phyloP scores from a whole-genome alignment of 768 basidiomycete genomes.

The Mycena alexandri region DNA sequence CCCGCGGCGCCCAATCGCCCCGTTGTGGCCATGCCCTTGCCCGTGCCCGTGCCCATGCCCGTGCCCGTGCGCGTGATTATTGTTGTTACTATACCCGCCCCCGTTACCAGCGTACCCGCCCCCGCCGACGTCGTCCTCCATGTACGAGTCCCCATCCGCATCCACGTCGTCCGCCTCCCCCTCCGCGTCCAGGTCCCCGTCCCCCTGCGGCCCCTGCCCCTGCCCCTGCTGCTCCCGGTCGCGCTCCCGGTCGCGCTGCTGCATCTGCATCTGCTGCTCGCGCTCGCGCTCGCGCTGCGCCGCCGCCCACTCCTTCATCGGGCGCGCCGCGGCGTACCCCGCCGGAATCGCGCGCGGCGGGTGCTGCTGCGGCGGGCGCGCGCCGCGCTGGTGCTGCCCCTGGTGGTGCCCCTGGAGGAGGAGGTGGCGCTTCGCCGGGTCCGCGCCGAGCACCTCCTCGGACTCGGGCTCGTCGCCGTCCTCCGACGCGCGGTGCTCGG shows the following conservation, averaged over 20 bases:
- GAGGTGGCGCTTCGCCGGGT: background rate
- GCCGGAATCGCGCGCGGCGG: slow-evolving; percentile 34
- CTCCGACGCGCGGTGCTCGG: slow-evolving; percentile 2
- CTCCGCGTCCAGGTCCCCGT: slow-evolving; percentile 46
- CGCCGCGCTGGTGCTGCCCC: background rate
- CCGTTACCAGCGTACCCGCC: background rate
- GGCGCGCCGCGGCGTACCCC: slow-evolving; percentile 25
- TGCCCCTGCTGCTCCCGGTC: background rate
- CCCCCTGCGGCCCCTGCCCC: slow-evolving; percentile 2
- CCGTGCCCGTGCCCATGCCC: no score
- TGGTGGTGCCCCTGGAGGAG: background rate
- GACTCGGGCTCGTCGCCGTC: slow-evolving; percentile 47
- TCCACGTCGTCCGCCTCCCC: slow-evolving; percentile 40
- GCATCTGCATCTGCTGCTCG: background rate
- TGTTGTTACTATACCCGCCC: no score
- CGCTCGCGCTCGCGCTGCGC: background rate
- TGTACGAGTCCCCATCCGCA: slow-evolving; percentile 43
- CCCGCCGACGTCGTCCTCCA: slow-evolving; percentile 40
- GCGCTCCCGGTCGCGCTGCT: background rate
- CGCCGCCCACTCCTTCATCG: background rate
- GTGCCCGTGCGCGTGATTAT: background rate
- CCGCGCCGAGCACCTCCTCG: slow-evolving; percentile 45
- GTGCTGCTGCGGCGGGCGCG: slow-evolving; percentile 15
- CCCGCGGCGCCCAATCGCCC: slow-evolving; percentile 41
- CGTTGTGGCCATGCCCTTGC: slow-evolving; percentile 19